A percentile compares a stretch with the other conserved stretches of the same genome.
Conservation (phyloP, 139 green algal species). For the Penium margaritaceum region DNA sequence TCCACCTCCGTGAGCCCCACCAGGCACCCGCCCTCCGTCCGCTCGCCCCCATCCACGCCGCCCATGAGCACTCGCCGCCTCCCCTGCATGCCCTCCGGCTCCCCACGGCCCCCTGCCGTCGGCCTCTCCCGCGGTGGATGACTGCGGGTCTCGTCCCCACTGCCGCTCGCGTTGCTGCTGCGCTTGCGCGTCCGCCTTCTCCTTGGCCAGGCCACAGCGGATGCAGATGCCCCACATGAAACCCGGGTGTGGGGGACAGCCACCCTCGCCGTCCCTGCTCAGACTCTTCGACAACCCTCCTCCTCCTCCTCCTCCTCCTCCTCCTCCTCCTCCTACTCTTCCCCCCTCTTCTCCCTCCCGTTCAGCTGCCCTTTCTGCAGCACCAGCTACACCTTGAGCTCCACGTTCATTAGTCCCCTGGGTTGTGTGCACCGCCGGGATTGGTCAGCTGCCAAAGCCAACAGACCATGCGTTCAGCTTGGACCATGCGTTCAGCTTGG, state of each 20-base stretch:
- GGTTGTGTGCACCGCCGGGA: too few relatives aligned
- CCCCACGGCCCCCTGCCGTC: too few relatives aligned
- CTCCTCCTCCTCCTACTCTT: neutral
- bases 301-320: neutral
- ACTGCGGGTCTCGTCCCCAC: too few relatives aligned
- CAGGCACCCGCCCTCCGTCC: neutral
- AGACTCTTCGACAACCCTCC: neutral
- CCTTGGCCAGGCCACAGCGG: constrained; percentile 31
- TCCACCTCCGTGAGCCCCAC: neutral
- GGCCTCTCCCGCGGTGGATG: too few relatives aligned
- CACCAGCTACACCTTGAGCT: too few relatives aligned
- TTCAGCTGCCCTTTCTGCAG: neutral
- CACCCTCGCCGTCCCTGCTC: neutral
- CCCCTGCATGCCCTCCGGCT: neutral
- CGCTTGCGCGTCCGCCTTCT: constrained; percentile 9
- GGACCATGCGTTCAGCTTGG: too few relatives aligned
- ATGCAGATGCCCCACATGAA: constrained; percentile 49
- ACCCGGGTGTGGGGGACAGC: constrained; percentile 44
- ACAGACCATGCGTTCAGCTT: too few relatives aligned
- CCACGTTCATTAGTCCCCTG: too few relatives aligned
- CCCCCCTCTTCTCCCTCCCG: neutral
- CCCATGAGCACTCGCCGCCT: neutral
- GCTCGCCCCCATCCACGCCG: neutral
- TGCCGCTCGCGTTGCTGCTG: too few relatives aligned
- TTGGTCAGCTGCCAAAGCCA: too few relatives aligned